Base-by-base conservation (phyloP, 2,329 filamentous ascomycete species). In the Pseudopithomyces maydicus region DNA sequence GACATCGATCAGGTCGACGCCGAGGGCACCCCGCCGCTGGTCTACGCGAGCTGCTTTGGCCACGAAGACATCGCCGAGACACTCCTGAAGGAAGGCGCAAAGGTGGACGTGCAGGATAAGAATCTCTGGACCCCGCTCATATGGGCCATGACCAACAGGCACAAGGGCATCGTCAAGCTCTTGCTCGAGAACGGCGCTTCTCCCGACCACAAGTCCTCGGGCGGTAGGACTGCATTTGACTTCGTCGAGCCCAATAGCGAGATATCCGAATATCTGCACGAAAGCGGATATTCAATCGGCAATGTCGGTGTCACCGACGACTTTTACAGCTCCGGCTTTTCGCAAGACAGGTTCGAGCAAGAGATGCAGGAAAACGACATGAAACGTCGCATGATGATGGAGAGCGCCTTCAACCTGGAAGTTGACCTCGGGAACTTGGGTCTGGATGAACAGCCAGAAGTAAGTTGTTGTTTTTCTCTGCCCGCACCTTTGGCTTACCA, bases 81-180 rank as follows among this genome's bases (percentile, higher is more conserved):
- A 36, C 84, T 99, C 50, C 86, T 99, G 51, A 86, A 92, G 57
- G 91, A 92, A 10, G 93, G 94, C 22, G 94, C 90, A 38, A 86
- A 92, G 68, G 92, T 98, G 51, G 92, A 99, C 78, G 89, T 89
- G 68, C 94, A 98, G 77, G 95, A 99, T 74, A 90, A 89, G 61
- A 98, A 98, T 73, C 90, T 96, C 72, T 99, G 95, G 95, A 98
- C 91, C 69, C 91, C 95, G 14, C 82, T 99, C 59, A 99, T 99
- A 93, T 99, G 95, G 95, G 94, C 95, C 48, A 98, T 98, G 91
- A 99, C 95, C 54, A 99, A 99, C 76, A 83, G 93, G 55, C 95
- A 99, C 78, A 98, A 98, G 78, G 88, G 88, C 46, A 99, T 99
- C 65, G 93, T 94, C 35, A 98, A 98, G 77, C 83, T 92, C 11